Conservation (phyloP, 163 green algal species). For the Trebouxiophyceae sp. region DNA sequence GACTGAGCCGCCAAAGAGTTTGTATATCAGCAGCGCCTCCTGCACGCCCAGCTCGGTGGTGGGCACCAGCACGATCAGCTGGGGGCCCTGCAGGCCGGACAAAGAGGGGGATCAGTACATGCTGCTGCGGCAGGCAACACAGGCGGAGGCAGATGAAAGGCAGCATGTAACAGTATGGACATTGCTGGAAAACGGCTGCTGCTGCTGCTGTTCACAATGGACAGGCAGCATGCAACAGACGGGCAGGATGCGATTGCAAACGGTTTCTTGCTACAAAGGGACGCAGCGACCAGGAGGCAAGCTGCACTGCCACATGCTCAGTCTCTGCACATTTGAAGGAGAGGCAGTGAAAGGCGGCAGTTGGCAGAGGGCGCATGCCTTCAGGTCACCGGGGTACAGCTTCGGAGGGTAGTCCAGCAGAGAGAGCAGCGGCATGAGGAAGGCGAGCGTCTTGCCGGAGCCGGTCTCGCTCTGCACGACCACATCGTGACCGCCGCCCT, state of each 20-base stretch:
- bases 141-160: too few species aligned
- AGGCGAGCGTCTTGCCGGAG: conserved; percentile 69
- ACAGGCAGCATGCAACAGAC: too few species aligned
- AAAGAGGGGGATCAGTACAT: too few species aligned
- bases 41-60: conserved; percentile 83
- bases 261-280: background rate
- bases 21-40: conserved; percentile 43
- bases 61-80: conserved; percentile 72
- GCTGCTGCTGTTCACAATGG: too few species aligned
- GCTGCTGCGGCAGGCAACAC: too few species aligned
- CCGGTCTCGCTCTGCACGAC: conserved; percentile 61
- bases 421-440: conserved; percentile 56
- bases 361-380: conserved; percentile 16
- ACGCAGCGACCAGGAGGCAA: background rate
- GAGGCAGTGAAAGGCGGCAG: background rate
- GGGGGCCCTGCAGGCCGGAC: conserved; percentile 47
- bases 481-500: conserved; percentile 33
- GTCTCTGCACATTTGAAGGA: background rate
- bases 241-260: background rate
- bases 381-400: conserved; percentile 58
- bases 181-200: too few species aligned
- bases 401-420: conserved; percentile 60
- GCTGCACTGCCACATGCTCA: background rate
- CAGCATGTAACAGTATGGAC: too few species aligned
- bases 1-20: conserved; percentile 64